Conservation (phyloP, 108 stramenopile genomes). For the Parietichytrium sp. region DNA sequence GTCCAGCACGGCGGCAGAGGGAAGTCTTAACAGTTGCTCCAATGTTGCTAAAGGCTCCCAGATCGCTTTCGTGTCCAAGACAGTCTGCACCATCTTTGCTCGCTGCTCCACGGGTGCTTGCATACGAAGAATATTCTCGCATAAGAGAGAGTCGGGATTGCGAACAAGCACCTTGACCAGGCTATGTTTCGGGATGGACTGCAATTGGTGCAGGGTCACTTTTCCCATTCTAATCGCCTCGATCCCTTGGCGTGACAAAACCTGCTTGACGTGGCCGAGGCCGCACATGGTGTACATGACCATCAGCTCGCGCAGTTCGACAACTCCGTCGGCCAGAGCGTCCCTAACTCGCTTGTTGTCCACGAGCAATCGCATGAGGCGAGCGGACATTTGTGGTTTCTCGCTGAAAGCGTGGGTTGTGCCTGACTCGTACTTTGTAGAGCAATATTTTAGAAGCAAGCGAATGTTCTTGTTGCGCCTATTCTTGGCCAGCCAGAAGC, state of each 20-base stretch:
- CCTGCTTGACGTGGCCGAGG: background rate
- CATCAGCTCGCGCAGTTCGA: background rate
- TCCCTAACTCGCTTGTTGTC: background rate
- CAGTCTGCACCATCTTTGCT: background rate
- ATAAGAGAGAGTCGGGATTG: background rate
- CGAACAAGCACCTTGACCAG: background rate
- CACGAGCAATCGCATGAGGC: background rate
- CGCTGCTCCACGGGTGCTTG: background rate
- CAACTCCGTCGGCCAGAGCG: background rate
- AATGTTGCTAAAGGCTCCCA: background rate
- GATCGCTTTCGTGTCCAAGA: background rate
- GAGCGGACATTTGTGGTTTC: background rate
- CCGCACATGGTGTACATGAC: background rate
- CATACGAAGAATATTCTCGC: background rate
- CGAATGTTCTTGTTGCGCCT: constrained; percentile 1
- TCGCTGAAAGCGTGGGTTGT: background rate
- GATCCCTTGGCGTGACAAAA: background rate
- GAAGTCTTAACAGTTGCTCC: background rate
- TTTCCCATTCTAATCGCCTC: background rate
- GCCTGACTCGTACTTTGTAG: too few relatives aligned
- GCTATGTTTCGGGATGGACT: background rate
- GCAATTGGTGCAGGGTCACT: background rate
- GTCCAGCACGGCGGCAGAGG: background rate
- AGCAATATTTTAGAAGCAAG: background rate
- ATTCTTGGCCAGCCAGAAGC: background rate